Evolutionary conservation across 177 flowering plant species (phyloP).

Genomic region (Vitis hybrid): DNA sequence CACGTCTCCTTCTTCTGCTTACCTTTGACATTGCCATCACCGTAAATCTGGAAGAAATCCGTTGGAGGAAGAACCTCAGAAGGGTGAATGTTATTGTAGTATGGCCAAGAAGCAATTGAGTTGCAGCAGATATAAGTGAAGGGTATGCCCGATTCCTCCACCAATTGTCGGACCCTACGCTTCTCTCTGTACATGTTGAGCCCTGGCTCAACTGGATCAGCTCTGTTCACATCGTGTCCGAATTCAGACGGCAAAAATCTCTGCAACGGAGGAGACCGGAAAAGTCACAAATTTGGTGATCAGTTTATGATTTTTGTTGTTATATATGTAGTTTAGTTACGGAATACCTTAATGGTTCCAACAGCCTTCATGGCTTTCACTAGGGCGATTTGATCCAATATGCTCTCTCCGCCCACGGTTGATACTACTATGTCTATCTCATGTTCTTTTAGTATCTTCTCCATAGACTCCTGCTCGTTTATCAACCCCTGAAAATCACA

Average conservation of each 20-base stretch:
- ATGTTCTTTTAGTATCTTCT: slow-evolving; percentile 42
- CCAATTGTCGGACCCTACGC: slow-evolving; percentile 38
- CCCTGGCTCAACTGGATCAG: slow-evolving; percentile 78
- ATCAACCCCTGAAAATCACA: slow-evolving; percentile 42
- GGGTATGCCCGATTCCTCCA: slow-evolving; percentile 47
- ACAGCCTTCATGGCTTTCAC: slow-evolving; percentile 52
- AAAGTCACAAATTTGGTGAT: not conserved
- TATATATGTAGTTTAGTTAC: not conserved
- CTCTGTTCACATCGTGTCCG: slow-evolving; percentile 74
- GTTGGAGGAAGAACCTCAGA: slow-evolving; percentile 62
- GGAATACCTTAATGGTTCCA: slow-evolving; percentile 59
- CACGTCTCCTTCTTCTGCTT: not conserved
- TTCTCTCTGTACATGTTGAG: slow-evolving; percentile 61
- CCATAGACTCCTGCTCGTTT: slow-evolving; percentile 39
- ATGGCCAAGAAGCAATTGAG: slow-evolving; percentile 86
- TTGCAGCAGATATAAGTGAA: slow-evolving; percentile 78
- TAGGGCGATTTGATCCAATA: slow-evolving; percentile 48
- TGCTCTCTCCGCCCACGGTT: slow-evolving; percentile 53
- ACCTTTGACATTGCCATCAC: slow-evolving; percentile 77
- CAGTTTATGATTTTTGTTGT: not conserved
- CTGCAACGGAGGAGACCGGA: slow-evolving; percentile 26
- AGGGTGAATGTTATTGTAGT: slow-evolving; percentile 69
- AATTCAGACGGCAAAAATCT: slow-evolving; percentile 82
- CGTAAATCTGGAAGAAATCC: slow-evolving; percentile 68
- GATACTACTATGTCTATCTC: slow-evolving; percentile 65